Evolutionary conservation across 177 flowering plant species (phyloP).

Genomic region (Vitis hybrid): DNA sequence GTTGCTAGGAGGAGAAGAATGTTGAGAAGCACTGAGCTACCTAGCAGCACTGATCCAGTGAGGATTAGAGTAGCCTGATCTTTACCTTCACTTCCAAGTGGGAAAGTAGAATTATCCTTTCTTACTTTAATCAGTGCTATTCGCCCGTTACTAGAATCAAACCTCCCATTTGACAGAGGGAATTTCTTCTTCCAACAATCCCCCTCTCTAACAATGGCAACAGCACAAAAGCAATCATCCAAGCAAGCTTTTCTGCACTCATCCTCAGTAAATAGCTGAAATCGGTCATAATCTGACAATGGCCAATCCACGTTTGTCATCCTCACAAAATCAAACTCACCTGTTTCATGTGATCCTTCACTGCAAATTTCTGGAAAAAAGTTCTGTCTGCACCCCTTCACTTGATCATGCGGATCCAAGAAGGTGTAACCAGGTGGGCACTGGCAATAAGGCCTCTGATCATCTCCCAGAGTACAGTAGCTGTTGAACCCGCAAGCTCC

Average conservation of each 20-base stretch:
- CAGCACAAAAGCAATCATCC: constrained; percentile 36
- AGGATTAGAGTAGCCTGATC: constrained; percentile 15
- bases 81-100: neutral
- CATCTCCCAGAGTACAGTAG: constrained; percentile 1
- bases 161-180: constrained; percentile 32
- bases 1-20: constrained; percentile 12
- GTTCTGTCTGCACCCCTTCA: constrained; percentile 28
- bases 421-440: constrained; percentile 44
- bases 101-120: neutral
- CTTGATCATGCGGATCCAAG: constrained; percentile 29
- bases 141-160: neutral
- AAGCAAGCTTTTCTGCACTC: constrained; percentile 32
- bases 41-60: constrained; percentile 26
- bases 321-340: neutral
- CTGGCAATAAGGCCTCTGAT: constrained; percentile 21
- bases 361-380: constrained; percentile 8
- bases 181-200: constrained; percentile 41
- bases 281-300: constrained; percentile 8
- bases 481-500: constrained; percentile 21
- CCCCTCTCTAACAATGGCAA: constrained; percentile 14
- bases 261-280: constrained; percentile 8
- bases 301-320: constrained; percentile 29
- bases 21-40: constrained; percentile 38
- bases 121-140: constrained; percentile 24
- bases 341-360: constrained; percentile 1